A percentile compares a stretch with the other conserved stretches of the same genome.
Evolutionary conservation across 2,329 filamentous ascomycete species (phyloP).

Genomic region (Beauveria varroae): DNA sequence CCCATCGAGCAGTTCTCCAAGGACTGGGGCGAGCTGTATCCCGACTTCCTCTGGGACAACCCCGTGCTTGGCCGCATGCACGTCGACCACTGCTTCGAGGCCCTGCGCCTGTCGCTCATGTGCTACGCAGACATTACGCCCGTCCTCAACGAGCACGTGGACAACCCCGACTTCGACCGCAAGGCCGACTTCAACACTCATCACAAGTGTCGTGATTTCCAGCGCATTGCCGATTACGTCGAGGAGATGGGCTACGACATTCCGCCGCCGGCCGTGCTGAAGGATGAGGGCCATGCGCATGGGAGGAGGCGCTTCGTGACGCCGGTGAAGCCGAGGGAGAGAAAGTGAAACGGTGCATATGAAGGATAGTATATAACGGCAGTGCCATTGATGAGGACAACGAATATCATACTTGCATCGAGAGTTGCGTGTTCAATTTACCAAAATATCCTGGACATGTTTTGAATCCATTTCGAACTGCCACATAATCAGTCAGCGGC

Average conservation of each 20-base stretch:
- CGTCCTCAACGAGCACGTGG: slow-evolving; percentile 6
- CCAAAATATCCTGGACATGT: background rate
- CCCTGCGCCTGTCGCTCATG: slow-evolving; percentile 18
- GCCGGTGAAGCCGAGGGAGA: background rate
- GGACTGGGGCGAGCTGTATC: slow-evolving; percentile 10
- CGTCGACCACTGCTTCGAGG: slow-evolving; percentile 27
- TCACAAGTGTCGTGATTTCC: slow-evolving; percentile 12
- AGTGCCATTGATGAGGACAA: background rate
- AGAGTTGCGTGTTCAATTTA: background rate
- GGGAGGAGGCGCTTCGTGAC: background rate
- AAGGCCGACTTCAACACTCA: slow-evolving; percentile 13
- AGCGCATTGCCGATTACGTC: slow-evolving; percentile 9
- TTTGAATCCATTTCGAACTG: too few relatives aligned
- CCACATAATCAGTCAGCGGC: background rate
- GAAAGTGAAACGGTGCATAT: background rate
- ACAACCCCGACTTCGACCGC: slow-evolving; percentile 4
- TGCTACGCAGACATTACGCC: slow-evolving; percentile 13
- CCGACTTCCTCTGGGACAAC: slow-evolving; percentile 5
- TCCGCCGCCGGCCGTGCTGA: background rate
- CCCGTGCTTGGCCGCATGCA: slow-evolving; percentile 9
- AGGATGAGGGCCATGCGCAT: background rate
- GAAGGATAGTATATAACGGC: background rate
- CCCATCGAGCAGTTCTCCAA: slow-evolving; percentile 7
- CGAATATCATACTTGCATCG: background rate
- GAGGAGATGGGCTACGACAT: slow-evolving; percentile 9